These are phyloP conservation scores for Cordyceps tenuipes DNA, from an alignment of 2,329 filamentous ascomycete genomes.

Conservation along the genomic window DNA sequence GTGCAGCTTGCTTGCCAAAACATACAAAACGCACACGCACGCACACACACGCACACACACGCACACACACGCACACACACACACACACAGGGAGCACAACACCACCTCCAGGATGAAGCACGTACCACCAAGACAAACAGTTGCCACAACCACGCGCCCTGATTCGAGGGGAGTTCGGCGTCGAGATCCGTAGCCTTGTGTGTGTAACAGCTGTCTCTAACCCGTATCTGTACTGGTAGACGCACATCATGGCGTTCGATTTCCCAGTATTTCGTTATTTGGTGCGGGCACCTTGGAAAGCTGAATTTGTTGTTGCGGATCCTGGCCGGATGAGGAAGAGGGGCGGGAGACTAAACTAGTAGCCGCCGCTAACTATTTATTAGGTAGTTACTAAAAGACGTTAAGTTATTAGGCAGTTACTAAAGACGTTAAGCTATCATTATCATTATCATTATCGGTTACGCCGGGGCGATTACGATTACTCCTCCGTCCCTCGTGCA, in stretches of 20 bases:
- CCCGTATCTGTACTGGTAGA: not conserved
- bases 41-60: too few relatives aligned
- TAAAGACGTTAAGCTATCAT: too few relatives aligned
- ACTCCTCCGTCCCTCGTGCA: not conserved
- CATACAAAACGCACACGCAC: not conserved
- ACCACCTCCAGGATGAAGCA: not conserved
- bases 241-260: not conserved
- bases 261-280: not conserved
- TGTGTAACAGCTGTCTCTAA: not conserved
- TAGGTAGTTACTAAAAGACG: not conserved
- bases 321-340: not conserved
- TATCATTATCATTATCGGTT: not conserved
- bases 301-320: slow-evolving; percentile 9
- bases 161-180: not conserved
- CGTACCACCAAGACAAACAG: slow-evolving; percentile 4
- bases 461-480: too few relatives aligned
- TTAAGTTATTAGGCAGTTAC: too few relatives aligned
- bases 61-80: too few relatives aligned
- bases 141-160: not conserved
- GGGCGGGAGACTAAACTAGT: not conserved
- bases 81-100: too few relatives aligned
- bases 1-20: slow-evolving; percentile 10
- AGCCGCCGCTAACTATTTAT: not conserved
- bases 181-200: not conserved
- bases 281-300: slow-evolving; percentile 1